Evolutionary conservation across 352 stramenopile genomes (phyloP), one percentile per base, ranked within the genome.

Genomic region (Pythium periplocum): DNA sequence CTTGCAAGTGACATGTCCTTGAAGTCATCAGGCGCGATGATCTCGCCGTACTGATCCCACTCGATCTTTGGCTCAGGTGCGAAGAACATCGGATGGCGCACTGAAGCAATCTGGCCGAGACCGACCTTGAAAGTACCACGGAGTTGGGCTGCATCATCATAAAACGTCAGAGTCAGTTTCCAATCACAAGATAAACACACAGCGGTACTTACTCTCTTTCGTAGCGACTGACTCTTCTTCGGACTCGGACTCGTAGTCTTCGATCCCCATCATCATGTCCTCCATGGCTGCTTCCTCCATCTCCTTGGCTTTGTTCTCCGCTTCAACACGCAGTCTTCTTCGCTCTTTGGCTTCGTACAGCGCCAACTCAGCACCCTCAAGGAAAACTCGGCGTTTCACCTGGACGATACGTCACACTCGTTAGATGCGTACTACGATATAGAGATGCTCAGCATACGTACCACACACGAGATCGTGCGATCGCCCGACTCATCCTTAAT

Each of bases 181-280:
- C 17, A 26, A 26, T 26, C 17, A 26, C 17, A 26, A 26, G 17
- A 26, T 26, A 26, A 26, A 26, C 17, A 26, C 17, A 26, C 17
- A 26, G 17, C 17, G 17, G 17, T 26, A 57, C 61, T 34, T 48
- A 88, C 73, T 69, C 71, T 89, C 75, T 74, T 89, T 83, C 41
- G 69, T 64, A 2, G 69, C 62, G 53, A 74, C 65, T 32, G 48
- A 52, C 26, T 91, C 78, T 61, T 94, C 86, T 53, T 95, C 85
- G 6, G 78, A 81, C 42, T 89, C 78, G 2, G 73, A 90, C 57
- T 95, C 85, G 50, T 91, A 95, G 66, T 95, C 86, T 66, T 90
- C 86, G 38, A 95, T 93, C 32, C 79, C 82, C 78, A 94, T 89
- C 83, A 95, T 93, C 82, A 95, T 94, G 57, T 95, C 86, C 59